Conservation (phyloP, 148 eudicot genomes). For the Beta vulgaris region DNA sequence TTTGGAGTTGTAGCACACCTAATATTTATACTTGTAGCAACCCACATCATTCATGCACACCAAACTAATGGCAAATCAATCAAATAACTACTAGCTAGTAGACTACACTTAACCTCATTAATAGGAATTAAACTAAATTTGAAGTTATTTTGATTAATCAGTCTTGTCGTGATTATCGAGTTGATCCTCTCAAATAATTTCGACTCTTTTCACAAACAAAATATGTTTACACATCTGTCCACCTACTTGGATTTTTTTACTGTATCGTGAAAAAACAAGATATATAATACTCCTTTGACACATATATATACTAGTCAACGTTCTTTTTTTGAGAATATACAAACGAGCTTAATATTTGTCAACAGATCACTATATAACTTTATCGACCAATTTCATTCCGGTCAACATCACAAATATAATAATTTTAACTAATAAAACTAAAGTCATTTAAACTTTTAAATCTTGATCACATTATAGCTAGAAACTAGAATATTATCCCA, state of each 20-base stretch:
- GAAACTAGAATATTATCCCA: neutral
- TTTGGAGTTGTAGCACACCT: conserved; percentile 1
- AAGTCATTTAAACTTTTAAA: neutral
- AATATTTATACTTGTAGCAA: neutral
- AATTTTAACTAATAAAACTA: neutral
- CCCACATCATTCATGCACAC: conserved; percentile 8
- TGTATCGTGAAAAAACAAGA: too few relatives aligned
- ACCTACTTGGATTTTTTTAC: too few relatives aligned
- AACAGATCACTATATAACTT: too few relatives aligned
- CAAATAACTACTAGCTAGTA: neutral
- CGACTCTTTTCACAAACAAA: neutral
- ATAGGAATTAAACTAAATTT: neutral
- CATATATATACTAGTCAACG: too few relatives aligned
- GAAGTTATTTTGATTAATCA: conserved; percentile 3
- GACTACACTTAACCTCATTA: neutral
- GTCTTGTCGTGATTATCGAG: neutral
- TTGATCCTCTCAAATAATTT: neutral
- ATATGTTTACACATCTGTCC: too few relatives aligned
- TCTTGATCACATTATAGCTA: neutral
- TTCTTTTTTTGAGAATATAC: too few relatives aligned
- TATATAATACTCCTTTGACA: too few relatives aligned
- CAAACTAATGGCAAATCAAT: conserved; percentile 5
- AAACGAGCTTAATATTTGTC: too few relatives aligned
- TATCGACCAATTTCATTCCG: too few relatives aligned
- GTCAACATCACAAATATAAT: too few relatives aligned